A percentile compares a stretch with the other conserved stretches of the same genome.
Evolutionary conservation across 306 rosid genomes (phyloP).

Genomic region (Mimosa bimucronata): DNA sequence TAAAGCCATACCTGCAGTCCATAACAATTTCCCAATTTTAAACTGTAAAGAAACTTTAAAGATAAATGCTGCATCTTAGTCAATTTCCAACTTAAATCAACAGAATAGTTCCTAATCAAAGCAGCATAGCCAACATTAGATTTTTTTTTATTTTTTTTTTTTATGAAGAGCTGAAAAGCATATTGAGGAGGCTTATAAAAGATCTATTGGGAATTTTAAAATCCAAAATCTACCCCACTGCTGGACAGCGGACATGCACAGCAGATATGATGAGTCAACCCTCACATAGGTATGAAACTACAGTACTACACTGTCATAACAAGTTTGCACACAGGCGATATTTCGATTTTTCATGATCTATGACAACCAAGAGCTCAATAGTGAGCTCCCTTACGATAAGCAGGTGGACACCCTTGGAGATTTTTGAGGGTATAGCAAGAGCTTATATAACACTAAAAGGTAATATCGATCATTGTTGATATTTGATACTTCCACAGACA

Average conservation of each 20-base stretch:
- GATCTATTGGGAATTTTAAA: neutral
- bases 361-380: constrained; percentile 10
- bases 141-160: neutral
- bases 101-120: constrained; percentile 19
- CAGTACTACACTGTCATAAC: neutral
- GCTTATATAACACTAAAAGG: neutral
- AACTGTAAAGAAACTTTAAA: constrained; percentile 29
- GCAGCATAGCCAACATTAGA: constrained; percentile 21
- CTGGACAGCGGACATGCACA: neutral
- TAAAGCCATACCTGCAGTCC: constrained; percentile 89
- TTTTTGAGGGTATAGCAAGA: neutral
- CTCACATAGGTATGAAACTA: constrained; percentile 12
- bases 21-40: constrained; percentile 31
- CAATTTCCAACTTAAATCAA: constrained; percentile 22
- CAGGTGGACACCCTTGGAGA: neutral
- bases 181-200: constrained; percentile 1
- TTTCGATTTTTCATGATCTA: constrained; percentile 8
- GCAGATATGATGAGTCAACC: constrained; percentile 25
- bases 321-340: constrained; percentile 17
- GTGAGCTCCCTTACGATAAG: neutral
- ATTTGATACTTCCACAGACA: constrained; percentile 26
- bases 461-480: constrained; percentile 14
- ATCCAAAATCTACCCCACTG: neutral
- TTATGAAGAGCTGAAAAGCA: constrained; percentile 13
- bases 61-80: neutral